phyloP scores from a whole-genome alignment of 352 stramenopile species.

The Phytophthora multivora region DNA sequence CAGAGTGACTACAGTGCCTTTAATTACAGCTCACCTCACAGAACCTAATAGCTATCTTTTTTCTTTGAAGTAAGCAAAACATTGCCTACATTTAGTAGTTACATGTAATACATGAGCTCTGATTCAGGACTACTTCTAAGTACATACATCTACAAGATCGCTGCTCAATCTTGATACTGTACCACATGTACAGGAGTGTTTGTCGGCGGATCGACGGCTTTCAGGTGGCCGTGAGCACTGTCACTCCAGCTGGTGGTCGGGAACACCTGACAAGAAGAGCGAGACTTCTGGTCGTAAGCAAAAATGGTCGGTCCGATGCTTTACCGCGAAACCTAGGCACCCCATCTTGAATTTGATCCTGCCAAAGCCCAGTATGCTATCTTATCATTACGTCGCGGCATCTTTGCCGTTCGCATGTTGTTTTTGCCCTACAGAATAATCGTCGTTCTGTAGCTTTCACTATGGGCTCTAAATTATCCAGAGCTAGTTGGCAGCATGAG shows the following conservation, averaged over 20 bases:
- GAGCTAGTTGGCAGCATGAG: constrained; percentile 12
- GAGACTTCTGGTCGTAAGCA: constrained; percentile 14
- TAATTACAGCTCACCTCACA: too few relatives aligned
- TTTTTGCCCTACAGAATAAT: background rate
- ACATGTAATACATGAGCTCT: too few relatives aligned
- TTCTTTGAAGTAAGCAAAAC: too few relatives aligned
- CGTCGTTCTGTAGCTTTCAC: background rate
- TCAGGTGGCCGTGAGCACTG: background rate
- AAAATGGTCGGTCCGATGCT: constrained; percentile 8
- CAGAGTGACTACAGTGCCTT: too few relatives aligned
- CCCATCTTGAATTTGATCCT: constrained; percentile 33
- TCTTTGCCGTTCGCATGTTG: constrained; percentile 27
- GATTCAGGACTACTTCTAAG: too few relatives aligned
- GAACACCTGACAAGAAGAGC: constrained; percentile 18
- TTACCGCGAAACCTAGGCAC: constrained; percentile 20
- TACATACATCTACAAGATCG: too few relatives aligned
- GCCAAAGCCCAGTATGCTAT: constrained; percentile 24
- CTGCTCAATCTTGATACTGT: too few relatives aligned
- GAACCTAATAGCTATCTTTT: too few relatives aligned
- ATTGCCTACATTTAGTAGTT: too few relatives aligned
- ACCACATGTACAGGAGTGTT: too few relatives aligned
- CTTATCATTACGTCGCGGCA: constrained; percentile 29
- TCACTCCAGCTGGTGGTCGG: constrained; percentile 19
- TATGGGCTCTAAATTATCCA: constrained; percentile 5
- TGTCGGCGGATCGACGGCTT: background rate